Evolutionary conservation across 345 rosid species (phyloP).

Genomic region (Euphorbia peplus): DNA sequence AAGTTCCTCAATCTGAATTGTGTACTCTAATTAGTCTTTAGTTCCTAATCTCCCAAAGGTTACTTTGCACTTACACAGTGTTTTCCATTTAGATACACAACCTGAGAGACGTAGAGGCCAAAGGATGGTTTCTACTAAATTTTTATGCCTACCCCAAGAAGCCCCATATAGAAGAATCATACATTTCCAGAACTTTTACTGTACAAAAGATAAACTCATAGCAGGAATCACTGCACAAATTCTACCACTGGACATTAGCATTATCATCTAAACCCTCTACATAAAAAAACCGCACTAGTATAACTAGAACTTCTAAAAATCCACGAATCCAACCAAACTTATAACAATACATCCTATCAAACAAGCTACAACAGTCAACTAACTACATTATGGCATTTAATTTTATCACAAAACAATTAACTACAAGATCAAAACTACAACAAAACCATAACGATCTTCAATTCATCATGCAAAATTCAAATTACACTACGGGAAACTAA

Average conservation of each 20-base stretch:
- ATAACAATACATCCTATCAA: background rate
- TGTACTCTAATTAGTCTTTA: background rate
- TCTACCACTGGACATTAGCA: conserved; percentile 25
- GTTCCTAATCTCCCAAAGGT: background rate
- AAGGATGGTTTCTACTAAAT: background rate
- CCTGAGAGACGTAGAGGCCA: background rate
- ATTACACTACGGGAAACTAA: background rate
- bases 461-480: background rate
- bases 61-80: background rate
- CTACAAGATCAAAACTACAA: background rate
- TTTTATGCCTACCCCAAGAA: background rate
- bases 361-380: background rate
- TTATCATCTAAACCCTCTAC: conserved; percentile 22
- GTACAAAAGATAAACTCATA: conserved; percentile 1
- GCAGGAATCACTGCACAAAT: conserved; percentile 7
- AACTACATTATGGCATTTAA: background rate
- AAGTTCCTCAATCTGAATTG: background rate
- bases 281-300: background rate
- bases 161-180: background rate
- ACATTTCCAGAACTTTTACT: background rate
- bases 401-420: conserved; percentile 12
- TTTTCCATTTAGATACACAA: background rate
- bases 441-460: background rate
- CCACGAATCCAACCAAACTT: background rate
- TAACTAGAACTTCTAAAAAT: background rate